Evolutionary conservation across 306 rosid species (phyloP).

Genomic region (Cucumis sativus): DNA sequence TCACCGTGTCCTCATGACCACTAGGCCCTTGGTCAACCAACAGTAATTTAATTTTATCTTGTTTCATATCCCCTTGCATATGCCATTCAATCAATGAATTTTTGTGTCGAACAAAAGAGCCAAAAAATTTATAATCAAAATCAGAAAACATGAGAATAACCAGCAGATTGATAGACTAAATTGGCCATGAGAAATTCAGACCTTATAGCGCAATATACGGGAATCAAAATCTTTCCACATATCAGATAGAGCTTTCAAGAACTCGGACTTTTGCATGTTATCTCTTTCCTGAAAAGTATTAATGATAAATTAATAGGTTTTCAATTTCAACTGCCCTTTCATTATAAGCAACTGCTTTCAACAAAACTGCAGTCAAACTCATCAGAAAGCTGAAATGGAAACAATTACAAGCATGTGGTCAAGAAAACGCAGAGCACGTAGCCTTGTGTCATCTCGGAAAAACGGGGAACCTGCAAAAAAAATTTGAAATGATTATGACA

Average conservation of each 20-base stretch:
- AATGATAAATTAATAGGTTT: slow-evolving; percentile 6
- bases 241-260: slow-evolving; percentile 83
- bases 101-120: not conserved
- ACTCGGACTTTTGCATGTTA: slow-evolving; percentile 97
- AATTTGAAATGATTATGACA: not conserved
- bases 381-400: slow-evolving; percentile 22
- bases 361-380: slow-evolving; percentile 7
- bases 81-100: not conserved
- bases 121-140: not conserved
- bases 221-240: slow-evolving; percentile 99
- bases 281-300: slow-evolving; percentile 77
- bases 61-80: not conserved
- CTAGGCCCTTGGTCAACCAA: not conserved
- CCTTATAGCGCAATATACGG: slow-evolving; percentile 97
- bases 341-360: slow-evolving; percentile 1
- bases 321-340: not conserved
- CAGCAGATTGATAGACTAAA: not conserved
- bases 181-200: slow-evolving; percentile 20
- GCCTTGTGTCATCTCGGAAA: slow-evolving; percentile 83
- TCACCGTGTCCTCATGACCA: not conserved
- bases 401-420: slow-evolving; percentile 96
- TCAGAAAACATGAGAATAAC: not conserved
- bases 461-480: slow-evolving; percentile 71
- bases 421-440: slow-evolving; percentile 98
- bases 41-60: not conserved